These are phyloP conservation scores for Diplodia corticola DNA, from an alignment of 2,329 filamentous ascomycete species.

Conservation along the genomic window DNA sequence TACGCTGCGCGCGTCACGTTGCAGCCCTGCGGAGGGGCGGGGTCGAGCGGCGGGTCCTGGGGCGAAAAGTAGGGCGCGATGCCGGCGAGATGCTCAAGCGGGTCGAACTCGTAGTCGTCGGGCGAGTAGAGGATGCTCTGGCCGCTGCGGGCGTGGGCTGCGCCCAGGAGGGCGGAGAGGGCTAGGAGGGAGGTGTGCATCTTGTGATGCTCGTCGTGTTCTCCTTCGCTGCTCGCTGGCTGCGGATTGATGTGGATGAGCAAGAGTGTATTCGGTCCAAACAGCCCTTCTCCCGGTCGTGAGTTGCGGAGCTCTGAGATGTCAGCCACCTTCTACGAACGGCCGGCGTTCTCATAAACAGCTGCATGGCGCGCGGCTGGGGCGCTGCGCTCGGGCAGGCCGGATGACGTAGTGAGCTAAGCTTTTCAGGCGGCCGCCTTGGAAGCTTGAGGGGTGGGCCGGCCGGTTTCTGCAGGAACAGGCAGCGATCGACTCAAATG, in stretches of 20 bases:
- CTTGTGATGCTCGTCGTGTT: not conserved
- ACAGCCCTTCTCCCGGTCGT: not conserved
- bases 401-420: constrained; percentile 4
- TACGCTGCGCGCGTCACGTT: constrained; percentile 52
- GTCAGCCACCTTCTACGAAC: no score
- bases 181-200: not conserved
- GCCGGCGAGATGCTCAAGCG: constrained; percentile 52
- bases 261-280: not conserved
- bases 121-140: constrained; percentile 23
- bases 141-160: not conserved
- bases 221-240: not conserved
- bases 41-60: constrained; percentile 48
- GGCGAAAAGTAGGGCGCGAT: constrained; percentile 54
- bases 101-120: constrained; percentile 41
- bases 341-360: not conserved
- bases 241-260: not conserved
- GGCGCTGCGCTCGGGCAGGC: not conserved
- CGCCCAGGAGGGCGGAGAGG: not conserved
- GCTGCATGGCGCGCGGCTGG: not conserved
- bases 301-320: not conserved
- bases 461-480: constrained; percentile 1
- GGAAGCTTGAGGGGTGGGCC: not conserved
- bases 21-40: constrained; percentile 52
- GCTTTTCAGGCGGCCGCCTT: constrained; percentile 14
- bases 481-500: constrained; percentile 3